phyloP scores from a whole-genome alignment of 1,284 basidiomycete genomes.

The Trametes pubescens region DNA sequence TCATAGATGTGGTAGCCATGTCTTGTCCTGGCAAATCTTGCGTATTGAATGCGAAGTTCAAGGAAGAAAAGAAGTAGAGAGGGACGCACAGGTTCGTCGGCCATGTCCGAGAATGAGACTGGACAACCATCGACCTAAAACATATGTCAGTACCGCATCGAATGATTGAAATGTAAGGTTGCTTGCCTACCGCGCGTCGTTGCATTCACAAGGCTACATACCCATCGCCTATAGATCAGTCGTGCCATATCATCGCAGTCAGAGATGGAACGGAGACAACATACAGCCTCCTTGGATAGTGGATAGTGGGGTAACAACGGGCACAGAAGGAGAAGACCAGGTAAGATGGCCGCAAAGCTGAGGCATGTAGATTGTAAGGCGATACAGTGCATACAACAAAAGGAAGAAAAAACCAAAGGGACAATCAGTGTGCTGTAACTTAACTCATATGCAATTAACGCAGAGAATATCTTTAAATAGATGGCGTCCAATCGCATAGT shows the following conservation, averaged over 20 bases:
- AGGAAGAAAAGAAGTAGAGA: neutral
- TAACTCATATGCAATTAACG: constrained; percentile 23
- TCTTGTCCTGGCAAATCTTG: too few relatives aligned
- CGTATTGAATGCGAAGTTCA: neutral
- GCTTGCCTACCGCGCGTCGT: neutral
- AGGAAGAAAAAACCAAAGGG: constrained; percentile 7
- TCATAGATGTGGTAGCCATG: too few relatives aligned
- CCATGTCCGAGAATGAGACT: neutral
- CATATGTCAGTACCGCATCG: neutral
- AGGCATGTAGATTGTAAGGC: constrained; percentile 12
- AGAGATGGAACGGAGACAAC: neutral
- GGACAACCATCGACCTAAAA: neutral
- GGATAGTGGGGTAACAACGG: neutral
- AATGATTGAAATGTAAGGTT: neutral
- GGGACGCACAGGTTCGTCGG: neutral
- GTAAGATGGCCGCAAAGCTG: constrained; percentile 1
- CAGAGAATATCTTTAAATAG: constrained; percentile 18
- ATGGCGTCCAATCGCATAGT: constrained; percentile 9
- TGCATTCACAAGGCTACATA: neutral
- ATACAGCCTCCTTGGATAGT: neutral
- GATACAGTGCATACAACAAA: constrained; percentile 31
- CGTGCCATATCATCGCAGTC: neutral
- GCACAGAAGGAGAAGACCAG: neutral
- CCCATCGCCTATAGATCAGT: neutral
- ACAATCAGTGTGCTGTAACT: constrained; percentile 27